Evolutionary conservation across 2,329 filamentous ascomycete species (phyloP).

Genomic region (Monosporascus sp.): DNA sequence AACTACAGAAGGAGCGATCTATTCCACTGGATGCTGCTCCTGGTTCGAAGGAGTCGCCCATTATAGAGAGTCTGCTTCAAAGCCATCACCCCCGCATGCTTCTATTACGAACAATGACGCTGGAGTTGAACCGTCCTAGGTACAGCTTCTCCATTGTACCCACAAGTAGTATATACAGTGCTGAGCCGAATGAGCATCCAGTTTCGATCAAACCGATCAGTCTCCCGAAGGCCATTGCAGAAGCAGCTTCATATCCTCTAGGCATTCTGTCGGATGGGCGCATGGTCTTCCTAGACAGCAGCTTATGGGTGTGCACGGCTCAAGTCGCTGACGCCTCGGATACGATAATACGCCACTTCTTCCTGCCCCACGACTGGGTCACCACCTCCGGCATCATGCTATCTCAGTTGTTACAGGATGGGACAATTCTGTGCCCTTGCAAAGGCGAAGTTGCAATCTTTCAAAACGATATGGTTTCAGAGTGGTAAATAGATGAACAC

Average conservation of each 20-base stretch:
- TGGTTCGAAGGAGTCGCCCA: not conserved
- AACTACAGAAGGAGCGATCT: constrained; percentile 1
- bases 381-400: constrained; percentile 8
- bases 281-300: constrained; percentile 15
- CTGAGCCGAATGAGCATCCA: not conserved
- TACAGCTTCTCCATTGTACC: not conserved
- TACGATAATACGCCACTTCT: constrained; percentile 14
- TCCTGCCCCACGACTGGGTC: constrained; percentile 19
- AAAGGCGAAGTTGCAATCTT: constrained; percentile 14
- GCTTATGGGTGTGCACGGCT: constrained; percentile 15
- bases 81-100: not conserved
- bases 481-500: constrained; percentile 8
- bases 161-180: not conserved
- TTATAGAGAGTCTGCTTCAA: not conserved
- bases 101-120: constrained; percentile 9
- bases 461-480: constrained; percentile 7
- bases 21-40: not conserved
- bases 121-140: not conserved
- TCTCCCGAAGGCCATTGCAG: not conserved
- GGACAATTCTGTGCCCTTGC: constrained; percentile 12
- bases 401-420: constrained; percentile 10
- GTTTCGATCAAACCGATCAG: not conserved
- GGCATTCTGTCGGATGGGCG: constrained; percentile 13
- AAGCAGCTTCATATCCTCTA: constrained; percentile 4
- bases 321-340: not conserved